phyloP scores from a whole-genome alignment of 129 eudicot species.

The Chrysanthemum lavandulifolium region DNA sequence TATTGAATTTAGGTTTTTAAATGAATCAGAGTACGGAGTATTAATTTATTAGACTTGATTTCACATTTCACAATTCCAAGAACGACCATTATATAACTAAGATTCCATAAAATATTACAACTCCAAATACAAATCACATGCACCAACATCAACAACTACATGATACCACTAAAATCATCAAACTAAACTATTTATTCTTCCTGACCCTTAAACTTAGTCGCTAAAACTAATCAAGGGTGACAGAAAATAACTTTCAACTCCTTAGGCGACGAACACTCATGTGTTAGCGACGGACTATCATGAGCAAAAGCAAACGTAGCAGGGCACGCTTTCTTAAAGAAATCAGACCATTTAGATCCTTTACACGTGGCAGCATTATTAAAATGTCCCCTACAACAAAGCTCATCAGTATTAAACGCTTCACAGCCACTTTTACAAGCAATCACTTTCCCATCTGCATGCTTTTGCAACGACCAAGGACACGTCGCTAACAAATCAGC shows the following conservation, averaged over 20 bases:
- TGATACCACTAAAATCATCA: slow-evolving; percentile 20
- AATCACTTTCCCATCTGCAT: slow-evolving; percentile 46
- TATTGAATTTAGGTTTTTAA: too few relatives aligned
- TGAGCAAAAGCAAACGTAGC: slow-evolving; percentile 81
- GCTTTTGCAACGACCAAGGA: slow-evolving; percentile 45
- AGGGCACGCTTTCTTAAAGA: slow-evolving; percentile 77
- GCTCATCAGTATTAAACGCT: slow-evolving; percentile 71
- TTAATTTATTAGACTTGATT: too few relatives aligned
- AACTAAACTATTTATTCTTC: slow-evolving; percentile 20
- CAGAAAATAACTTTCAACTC: slow-evolving; percentile 97
- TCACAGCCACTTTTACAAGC: slow-evolving; percentile 93
- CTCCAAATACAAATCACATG: slow-evolving; percentile 11
- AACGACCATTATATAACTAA: not conserved
- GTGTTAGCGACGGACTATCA: slow-evolving; percentile 84
- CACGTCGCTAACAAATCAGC: slow-evolving; percentile 59
- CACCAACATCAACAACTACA: slow-evolving; percentile 17
- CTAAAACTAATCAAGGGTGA: slow-evolving; percentile 43
- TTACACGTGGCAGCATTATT: slow-evolving; percentile 65
- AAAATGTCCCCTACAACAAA: slow-evolving; percentile 69
- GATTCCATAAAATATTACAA: slow-evolving; percentile 23
- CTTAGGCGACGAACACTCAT: slow-evolving; percentile 76
- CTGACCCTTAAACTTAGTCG: slow-evolving; percentile 14
- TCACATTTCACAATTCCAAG: too few relatives aligned
- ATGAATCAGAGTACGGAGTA: too few relatives aligned
- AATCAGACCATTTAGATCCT: slow-evolving; percentile 51